phyloP scores from a whole-genome alignment of 2,329 filamentous ascomycete species.

The Neoarthrinium moseri region DNA sequence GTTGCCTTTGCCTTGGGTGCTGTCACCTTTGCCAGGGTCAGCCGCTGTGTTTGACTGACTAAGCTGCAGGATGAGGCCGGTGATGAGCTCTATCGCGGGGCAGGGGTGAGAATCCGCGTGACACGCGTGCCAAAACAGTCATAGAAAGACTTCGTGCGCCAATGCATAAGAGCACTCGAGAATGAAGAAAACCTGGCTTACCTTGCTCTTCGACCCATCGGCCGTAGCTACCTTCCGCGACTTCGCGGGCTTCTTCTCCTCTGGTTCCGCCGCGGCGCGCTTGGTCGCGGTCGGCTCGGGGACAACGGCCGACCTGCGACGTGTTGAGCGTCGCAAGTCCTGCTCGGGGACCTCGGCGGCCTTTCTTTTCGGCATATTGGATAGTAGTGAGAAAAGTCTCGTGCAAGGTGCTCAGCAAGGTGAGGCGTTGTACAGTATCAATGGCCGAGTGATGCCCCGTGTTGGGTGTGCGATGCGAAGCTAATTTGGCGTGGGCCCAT shows the following conservation, averaged over 20 bases:
- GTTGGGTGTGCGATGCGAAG: too few relatives aligned
- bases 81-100: background rate
- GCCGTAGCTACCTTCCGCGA: background rate
- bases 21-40: constrained; percentile 5
- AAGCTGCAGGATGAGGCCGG: background rate
- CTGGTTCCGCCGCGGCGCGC: constrained; percentile 2
- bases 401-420: too few relatives aligned
- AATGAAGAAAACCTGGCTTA: background rate
- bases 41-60: background rate
- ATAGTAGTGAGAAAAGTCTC: background rate
- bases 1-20: background rate
- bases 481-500: too few relatives aligned
- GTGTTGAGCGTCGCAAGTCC: constrained; percentile 9
- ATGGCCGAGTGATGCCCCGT: too few relatives aligned
- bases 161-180: background rate
- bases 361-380: constrained; percentile 21
- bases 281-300: background rate
- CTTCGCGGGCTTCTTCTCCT: background rate
- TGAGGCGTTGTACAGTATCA: too few relatives aligned
- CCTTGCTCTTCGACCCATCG: background rate
- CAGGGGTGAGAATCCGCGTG: too few relatives aligned
- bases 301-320: constrained; percentile 5
- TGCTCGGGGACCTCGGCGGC: constrained; percentile 12
- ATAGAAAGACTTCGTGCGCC: too few relatives aligned
- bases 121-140: too few relatives aligned